These are phyloP conservation scores for Xylaria sp. DNA, from an alignment of 2,329 filamentous ascomycete genomes.

Conservation along the genomic window DNA sequence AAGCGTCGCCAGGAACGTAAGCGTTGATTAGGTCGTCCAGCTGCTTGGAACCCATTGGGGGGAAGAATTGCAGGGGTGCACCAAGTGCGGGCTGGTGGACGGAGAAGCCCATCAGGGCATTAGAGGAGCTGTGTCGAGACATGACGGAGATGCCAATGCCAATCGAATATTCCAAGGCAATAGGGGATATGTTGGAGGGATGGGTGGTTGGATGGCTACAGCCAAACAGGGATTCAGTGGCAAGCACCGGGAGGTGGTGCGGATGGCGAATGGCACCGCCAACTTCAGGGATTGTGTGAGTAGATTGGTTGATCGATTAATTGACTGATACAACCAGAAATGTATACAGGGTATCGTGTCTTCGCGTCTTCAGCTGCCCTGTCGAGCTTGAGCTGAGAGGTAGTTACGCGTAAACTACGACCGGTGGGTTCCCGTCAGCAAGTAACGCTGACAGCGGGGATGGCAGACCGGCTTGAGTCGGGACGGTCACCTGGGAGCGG, in stretches of 20 bases:
- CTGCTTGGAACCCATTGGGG: constrained; percentile 65
- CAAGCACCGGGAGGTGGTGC: constrained; percentile 19
- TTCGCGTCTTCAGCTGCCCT: neutral
- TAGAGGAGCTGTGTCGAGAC: constrained; percentile 41
- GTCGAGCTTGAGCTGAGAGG: constrained; percentile 4
- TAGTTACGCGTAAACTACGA: constrained; percentile 11
- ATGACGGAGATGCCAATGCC: constrained; percentile 39
- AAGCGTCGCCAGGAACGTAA: constrained; percentile 56
- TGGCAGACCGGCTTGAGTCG: constrained; percentile 15
- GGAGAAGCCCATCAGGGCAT: constrained; percentile 55
- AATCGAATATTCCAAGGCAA: constrained; percentile 10
- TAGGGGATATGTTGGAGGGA: constrained; percentile 25
- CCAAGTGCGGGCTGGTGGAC: constrained; percentile 62
- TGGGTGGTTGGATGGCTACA: constrained; percentile 9
- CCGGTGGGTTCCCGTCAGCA: constrained; percentile 3
- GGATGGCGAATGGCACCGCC: constrained; percentile 12
- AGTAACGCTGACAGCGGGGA: constrained; percentile 5
- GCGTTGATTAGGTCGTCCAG: constrained; percentile 62
- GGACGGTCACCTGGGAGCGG: constrained; percentile 18
- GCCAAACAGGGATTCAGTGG: constrained; percentile 15
- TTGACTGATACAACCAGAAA: neutral
- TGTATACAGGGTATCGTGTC: constrained; percentile 3
- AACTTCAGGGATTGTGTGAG: constrained; percentile 15
- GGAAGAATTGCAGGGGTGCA: constrained; percentile 64
- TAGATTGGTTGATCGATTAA: neutral